Evolutionary conservation across 2,329 filamentous ascomycete genomes (phyloP), one percentile per base, ranked within the genome.

Genomic region (Ciborinia camelliae): DNA sequence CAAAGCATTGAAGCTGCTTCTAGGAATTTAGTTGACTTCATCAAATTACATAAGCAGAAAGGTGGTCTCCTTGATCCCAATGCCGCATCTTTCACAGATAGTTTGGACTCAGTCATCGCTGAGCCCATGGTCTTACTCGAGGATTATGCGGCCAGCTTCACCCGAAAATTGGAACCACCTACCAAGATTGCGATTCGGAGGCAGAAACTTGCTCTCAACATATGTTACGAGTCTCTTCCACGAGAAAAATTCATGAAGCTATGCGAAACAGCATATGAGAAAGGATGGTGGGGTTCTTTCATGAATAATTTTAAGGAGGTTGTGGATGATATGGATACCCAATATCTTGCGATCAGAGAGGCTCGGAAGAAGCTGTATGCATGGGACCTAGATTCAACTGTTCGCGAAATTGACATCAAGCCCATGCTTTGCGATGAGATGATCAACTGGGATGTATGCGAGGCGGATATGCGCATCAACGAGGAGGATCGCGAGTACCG

Each of bases 71-170:
- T 52, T 52, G 28, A 35, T 0, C 28, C 18, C 8, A 5, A 6
- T 10, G 1, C 2, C 20, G 1, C 2, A 2, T 2, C 5, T 12
- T 7, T 4, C 30, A 2, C 4, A 1, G 0, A 32, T 1, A 9
- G 18, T 9, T 2, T 35, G 1, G 18, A 23, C 20, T 5, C 8
- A 32, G 30, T 20, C 2, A 52, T 20, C 2, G 35, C 14, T 3
- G 28, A 32, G n/a, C 28, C 50, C 30, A 52, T 52, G 20, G 10
- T 37, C 20, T 23, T 53, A 1, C 51, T 53, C 10, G 51, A 53
- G 4, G 51, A 53, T 3, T 53, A 53, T 37, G 51, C 15, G 1
- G 18, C 50, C 3, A 52, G 18, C 8, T 52, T 52, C 8, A 1
- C 18, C 1, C 18, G 50, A 35, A 32, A 4, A 15, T 20, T 53